Percentiles rank a stretch among this genome's conserved stretches.
phyloP scores from a whole-genome alignment of 1,139 yeast species.

The Debaryomycetaceae sp. region DNA sequence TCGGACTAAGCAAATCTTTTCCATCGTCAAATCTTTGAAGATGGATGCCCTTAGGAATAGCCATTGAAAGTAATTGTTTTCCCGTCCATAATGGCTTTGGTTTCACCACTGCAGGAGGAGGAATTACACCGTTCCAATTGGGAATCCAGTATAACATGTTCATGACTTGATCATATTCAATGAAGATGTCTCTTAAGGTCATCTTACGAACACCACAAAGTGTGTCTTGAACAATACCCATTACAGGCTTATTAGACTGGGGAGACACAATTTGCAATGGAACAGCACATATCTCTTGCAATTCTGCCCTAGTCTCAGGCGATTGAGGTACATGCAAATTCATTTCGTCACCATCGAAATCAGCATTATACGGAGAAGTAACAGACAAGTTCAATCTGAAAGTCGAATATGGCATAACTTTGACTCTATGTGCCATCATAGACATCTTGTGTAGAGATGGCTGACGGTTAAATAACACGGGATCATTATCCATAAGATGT shows the following conservation, averaged over 20 bases:
- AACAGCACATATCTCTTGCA: conserved; percentile 92
- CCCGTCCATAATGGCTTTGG: conserved; percentile 99
- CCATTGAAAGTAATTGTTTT: conserved; percentile 87
- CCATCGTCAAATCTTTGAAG: conserved; percentile 90
- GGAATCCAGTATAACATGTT: conserved; percentile 97
- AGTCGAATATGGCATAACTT: conserved; percentile 98
- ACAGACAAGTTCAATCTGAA: conserved; percentile 95
- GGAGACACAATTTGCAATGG: conserved; percentile 98
- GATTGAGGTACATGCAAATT: conserved; percentile 99
- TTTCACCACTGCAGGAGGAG: conserved; percentile 91
- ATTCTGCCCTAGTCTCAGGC: conserved; percentile 95
- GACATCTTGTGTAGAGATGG: conserved; percentile 99
- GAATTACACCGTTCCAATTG: conserved; percentile 97
- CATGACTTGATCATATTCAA: conserved; percentile 93
- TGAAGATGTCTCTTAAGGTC: conserved; percentile 84
- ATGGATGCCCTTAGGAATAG: conserved; percentile 94
- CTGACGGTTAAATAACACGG: conserved; percentile 97
- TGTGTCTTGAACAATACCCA: conserved; percentile 99
- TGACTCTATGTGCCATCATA: conserved; percentile 99
- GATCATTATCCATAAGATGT: conserved; percentile 95
- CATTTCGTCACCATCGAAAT: conserved; percentile 99
- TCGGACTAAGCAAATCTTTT: conserved; percentile 77
- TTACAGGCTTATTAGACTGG: conserved; percentile 96
- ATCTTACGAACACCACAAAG: conserved; percentile 94
- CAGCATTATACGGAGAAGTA: conserved; percentile 98